Evolutionary conservation across 352 stramenopile genomes (phyloP).

Genomic region (Globisporangium solare): DNA sequence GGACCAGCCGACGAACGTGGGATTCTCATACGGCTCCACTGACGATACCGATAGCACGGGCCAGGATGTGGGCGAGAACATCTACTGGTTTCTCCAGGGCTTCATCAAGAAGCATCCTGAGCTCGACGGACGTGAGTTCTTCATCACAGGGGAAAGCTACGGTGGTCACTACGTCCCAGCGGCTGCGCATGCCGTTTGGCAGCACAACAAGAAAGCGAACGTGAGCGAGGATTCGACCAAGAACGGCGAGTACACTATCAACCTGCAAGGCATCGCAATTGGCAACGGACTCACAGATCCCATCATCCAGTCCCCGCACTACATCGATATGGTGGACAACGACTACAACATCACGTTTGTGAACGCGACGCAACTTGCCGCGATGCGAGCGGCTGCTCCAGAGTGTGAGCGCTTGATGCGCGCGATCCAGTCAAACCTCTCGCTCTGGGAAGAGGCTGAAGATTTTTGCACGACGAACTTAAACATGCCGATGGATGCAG

Average conservation of each 20-base stretch:
- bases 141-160: constrained; percentile 53
- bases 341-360: constrained; percentile 31
- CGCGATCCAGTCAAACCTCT: neutral
- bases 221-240: neutral
- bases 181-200: constrained; percentile 49
- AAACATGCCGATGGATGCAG: too few relatives aligned
- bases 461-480: constrained; percentile 1
- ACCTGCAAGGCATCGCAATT: constrained; percentile 33
- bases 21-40: constrained; percentile 28
- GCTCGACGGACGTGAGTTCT: constrained; percentile 38
- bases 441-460: neutral
- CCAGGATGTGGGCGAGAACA: constrained; percentile 37
- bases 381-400: constrained; percentile 14
- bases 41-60: constrained; percentile 26
- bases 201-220: constrained; percentile 24
- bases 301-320: constrained; percentile 17
- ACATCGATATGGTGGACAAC: constrained; percentile 33
- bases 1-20: constrained; percentile 12
- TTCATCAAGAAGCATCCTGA: constrained; percentile 45
- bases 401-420: constrained; percentile 10
- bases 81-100: constrained; percentile 42
- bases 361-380: constrained; percentile 6
- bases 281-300: constrained; percentile 22
- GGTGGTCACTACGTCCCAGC: constrained; percentile 51
- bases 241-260: constrained; percentile 16